A percentile compares a stretch with the other conserved stretches of the same genome.
phyloP scores from a whole-genome alignment of 148 eudicot genomes.

The Suaeda aralocaspica region DNA sequence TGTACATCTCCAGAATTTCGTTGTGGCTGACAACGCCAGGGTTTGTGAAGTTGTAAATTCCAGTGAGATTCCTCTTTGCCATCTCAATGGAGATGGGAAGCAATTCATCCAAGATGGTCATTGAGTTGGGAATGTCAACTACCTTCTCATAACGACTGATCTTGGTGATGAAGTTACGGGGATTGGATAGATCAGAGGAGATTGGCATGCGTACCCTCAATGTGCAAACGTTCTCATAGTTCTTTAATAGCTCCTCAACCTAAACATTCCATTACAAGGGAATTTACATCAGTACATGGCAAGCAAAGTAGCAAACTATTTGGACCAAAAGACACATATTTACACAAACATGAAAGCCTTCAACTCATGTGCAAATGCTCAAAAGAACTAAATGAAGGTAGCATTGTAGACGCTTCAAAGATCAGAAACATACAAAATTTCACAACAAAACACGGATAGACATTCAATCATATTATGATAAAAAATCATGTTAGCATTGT shows the following conservation, averaged over 20 bases:
- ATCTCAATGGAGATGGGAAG: slow-evolving; percentile 42
- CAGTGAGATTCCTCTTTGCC: slow-evolving; percentile 42
- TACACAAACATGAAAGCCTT: not conserved
- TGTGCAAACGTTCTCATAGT: slow-evolving; percentile 81
- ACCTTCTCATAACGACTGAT: slow-evolving; percentile 37
- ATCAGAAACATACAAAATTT: not conserved
- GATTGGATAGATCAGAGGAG: slow-evolving; percentile 50
- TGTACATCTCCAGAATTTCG: slow-evolving; percentile 45
- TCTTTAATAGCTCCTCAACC: slow-evolving; percentile 47
- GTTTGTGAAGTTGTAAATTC: slow-evolving; percentile 48
- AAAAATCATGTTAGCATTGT: not conserved
- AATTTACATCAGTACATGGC: not conserved
- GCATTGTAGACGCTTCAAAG: not conserved
- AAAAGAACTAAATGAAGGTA: not conserved
- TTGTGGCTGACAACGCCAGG: slow-evolving; percentile 43
- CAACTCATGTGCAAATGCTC: not conserved
- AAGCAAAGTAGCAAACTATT: not conserved
- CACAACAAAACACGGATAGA: not conserved
- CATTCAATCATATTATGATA: not conserved
- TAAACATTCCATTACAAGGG: slow-evolving; percentile 1
- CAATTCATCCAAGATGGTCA: slow-evolving; percentile 42
- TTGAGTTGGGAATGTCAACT: slow-evolving; percentile 42
- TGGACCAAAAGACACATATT: not conserved
- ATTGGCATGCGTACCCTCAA: slow-evolving; percentile 86
- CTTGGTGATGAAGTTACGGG: slow-evolving; percentile 42